Percentiles rank a stretch among this genome's conserved stretches.
Conservation (phyloP, 345 rosid genomes). For the Camelina hispida region DNA sequence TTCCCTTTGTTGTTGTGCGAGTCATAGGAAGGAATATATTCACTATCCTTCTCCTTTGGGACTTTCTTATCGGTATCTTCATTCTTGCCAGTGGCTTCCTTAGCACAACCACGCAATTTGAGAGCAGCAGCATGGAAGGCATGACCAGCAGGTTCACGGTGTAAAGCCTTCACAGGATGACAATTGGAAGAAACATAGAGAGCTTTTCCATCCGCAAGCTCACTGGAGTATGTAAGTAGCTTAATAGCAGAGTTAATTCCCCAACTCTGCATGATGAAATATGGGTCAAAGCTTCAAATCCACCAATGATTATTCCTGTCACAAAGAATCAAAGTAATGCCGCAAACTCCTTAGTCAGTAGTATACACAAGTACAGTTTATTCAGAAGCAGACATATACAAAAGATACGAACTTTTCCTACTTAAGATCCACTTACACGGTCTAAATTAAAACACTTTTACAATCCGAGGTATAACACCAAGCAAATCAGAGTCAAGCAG, state of each 20-base stretch:
- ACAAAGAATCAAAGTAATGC: conserved; percentile 13
- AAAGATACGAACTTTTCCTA: background rate
- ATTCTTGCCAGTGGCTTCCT: conserved; percentile 41
- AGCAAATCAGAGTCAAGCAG: conserved; percentile 4
- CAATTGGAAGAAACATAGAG: conserved; percentile 70
- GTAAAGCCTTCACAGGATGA: conserved; percentile 73
- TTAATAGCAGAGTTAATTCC: conserved; percentile 44
- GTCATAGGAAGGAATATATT: conserved; percentile 68
- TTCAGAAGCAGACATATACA: background rate
- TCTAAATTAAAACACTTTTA: background rate
- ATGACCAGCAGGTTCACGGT: conserved; percentile 94
- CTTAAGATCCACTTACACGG: background rate
- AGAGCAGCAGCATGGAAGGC: conserved; percentile 83
- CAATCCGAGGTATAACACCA: background rate
- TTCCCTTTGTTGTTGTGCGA: conserved; percentile 68
- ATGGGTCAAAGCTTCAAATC: conserved; percentile 11
- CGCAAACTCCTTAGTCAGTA: conserved; percentile 17
- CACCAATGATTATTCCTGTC: conserved; percentile 17
- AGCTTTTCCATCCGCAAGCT: conserved; percentile 71
- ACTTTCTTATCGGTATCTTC: conserved; percentile 54
- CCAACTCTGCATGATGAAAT: conserved; percentile 47
- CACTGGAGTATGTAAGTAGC: conserved; percentile 70
- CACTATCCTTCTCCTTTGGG: conserved; percentile 60
- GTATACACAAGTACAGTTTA: background rate
- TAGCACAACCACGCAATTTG: conserved; percentile 73